phyloP scores from a whole-genome alignment of 164 flowering plant species.

The Dillenia suffruticosa region DNA sequence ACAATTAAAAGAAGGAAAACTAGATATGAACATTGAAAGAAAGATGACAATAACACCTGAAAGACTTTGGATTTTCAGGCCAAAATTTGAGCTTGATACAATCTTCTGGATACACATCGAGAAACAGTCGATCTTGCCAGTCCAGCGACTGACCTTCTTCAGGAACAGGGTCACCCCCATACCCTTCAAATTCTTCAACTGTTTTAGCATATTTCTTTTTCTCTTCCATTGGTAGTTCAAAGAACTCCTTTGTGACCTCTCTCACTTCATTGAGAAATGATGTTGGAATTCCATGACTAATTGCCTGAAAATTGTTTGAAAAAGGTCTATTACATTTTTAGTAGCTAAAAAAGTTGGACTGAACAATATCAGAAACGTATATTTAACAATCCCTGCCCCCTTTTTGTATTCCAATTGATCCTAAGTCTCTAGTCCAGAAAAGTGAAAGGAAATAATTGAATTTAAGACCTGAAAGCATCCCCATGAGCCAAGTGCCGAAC shows the following conservation, averaged over 20 bases:
- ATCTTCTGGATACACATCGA: slow-evolving; percentile 25
- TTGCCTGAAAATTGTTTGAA: slow-evolving; percentile 18
- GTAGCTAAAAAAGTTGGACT: no score
- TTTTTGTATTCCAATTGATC: no score
- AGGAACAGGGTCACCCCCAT: slow-evolving; percentile 33
- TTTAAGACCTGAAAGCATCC: slow-evolving; percentile 35
- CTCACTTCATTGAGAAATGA: slow-evolving; percentile 22
- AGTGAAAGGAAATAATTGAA: background rate
- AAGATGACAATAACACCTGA: slow-evolving; percentile 18
- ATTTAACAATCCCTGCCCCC: no score
- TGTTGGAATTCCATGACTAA: slow-evolving; percentile 27
- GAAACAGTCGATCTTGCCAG: slow-evolving; percentile 39
- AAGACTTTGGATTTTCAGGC: slow-evolving; percentile 29
- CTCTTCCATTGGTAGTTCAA: slow-evolving; percentile 33
- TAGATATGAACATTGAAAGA: background rate
- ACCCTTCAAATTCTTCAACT: slow-evolving; percentile 29
- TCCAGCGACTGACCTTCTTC: slow-evolving; percentile 31
- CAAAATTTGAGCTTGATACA: slow-evolving; percentile 22
- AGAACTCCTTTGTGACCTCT: slow-evolving; percentile 23
- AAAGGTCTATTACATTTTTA: no score
- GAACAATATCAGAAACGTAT: no score
- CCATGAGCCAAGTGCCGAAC: slow-evolving; percentile 33
- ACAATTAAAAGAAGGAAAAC: background rate
- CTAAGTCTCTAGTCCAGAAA: no score
- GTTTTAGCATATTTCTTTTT: slow-evolving; percentile 21